These are phyloP conservation scores for Yamadazyma triangularis DNA, from an alignment of 1,139 yeast species.

Conservation along the genomic window DNA sequence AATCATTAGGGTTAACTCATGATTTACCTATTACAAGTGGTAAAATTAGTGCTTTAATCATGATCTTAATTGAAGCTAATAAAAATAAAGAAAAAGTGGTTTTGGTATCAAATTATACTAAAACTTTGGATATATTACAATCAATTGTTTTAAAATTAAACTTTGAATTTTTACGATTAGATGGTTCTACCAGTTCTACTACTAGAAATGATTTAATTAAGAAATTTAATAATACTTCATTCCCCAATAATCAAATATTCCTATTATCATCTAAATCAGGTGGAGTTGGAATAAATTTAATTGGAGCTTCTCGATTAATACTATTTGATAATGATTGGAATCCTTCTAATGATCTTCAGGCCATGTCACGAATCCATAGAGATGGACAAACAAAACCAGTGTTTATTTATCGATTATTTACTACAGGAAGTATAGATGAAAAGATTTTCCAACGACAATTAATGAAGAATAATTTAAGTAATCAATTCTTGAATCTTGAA, in stretches of 20 bases:
- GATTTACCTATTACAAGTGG: conserved; percentile 40
- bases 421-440: conserved; percentile 91
- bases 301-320: conserved; percentile 85
- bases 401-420: conserved; percentile 73
- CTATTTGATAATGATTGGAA: conserved; percentile 93
- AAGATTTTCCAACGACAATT: conserved; percentile 92
- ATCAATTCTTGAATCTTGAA: conserved; percentile 60
- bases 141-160: conserved; percentile 46
- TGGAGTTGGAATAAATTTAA: conserved; percentile 85
- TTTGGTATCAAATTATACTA: conserved; percentile 83
- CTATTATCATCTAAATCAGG: conserved; percentile 89
- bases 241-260: conserved; percentile 53
- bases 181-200: conserved; percentile 76
- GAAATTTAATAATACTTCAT: conserved; percentile 54
- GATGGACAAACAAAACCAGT: conserved; percentile 87
- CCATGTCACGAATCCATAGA: conserved; percentile 93
- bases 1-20: conserved; percentile 13
- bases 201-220: conserved; percentile 63
- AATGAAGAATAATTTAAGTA: conserved; percentile 76
- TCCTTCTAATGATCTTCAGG: conserved; percentile 88
- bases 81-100: conserved; percentile 67
- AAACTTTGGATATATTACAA: conserved; percentile 77
- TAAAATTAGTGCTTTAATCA: conserved; percentile 51
- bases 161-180: conserved; percentile 59
- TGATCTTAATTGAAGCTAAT: conserved; percentile 47